phyloP scores from a whole-genome alignment of 2,329 filamentous ascomycete genomes.

The Lojkania enalia region DNA sequence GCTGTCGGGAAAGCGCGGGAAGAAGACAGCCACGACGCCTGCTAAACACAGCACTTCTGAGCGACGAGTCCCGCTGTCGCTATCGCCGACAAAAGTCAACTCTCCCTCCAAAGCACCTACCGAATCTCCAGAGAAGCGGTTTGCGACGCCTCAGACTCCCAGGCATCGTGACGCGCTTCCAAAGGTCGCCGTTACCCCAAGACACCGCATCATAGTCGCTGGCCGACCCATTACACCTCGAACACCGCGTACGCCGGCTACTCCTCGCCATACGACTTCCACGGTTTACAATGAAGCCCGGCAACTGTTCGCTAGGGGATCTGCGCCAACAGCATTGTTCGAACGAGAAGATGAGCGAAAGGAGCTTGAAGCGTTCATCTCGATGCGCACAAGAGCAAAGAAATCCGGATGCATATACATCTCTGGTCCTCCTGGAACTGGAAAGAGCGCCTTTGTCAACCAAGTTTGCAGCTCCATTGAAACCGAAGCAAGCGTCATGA shows the following conservation, averaged over 20 bases:
- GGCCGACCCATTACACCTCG: slow-evolving; percentile 76
- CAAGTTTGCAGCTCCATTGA: slow-evolving; percentile 70
- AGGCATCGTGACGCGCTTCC: slow-evolving; percentile 78
- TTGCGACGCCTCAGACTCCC: slow-evolving; percentile 67
- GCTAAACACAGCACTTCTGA: slow-evolving; percentile 54
- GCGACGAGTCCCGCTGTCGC: slow-evolving; percentile 48
- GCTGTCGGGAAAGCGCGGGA: slow-evolving; percentile 41
- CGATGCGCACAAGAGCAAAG: slow-evolving; percentile 61
- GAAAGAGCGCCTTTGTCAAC: slow-evolving; percentile 91
- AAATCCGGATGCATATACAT: slow-evolving; percentile 87
- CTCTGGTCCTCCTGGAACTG: slow-evolving; percentile 92
- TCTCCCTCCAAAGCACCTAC: slow-evolving; percentile 52
- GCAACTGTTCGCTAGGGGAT: slow-evolving; percentile 81
- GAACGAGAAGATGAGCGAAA: slow-evolving; percentile 72
- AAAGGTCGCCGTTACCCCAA: slow-evolving; percentile 73
- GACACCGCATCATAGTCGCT: slow-evolving; percentile 77
- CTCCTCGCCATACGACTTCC: slow-evolving; percentile 65
- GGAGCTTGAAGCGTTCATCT: slow-evolving; percentile 71
- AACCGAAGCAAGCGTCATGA: slow-evolving; percentile 59
- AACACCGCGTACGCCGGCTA: slow-evolving; percentile 75
- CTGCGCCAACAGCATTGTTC: slow-evolving; percentile 72
- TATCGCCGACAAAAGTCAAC: slow-evolving; percentile 54
- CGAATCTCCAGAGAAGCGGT: slow-evolving; percentile 52
- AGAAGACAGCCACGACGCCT: slow-evolving; percentile 42
- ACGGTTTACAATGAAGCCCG: slow-evolving; percentile 87